phyloP scores from a whole-genome alignment of 306 rosid species.

The Vigna unguiculata region DNA sequence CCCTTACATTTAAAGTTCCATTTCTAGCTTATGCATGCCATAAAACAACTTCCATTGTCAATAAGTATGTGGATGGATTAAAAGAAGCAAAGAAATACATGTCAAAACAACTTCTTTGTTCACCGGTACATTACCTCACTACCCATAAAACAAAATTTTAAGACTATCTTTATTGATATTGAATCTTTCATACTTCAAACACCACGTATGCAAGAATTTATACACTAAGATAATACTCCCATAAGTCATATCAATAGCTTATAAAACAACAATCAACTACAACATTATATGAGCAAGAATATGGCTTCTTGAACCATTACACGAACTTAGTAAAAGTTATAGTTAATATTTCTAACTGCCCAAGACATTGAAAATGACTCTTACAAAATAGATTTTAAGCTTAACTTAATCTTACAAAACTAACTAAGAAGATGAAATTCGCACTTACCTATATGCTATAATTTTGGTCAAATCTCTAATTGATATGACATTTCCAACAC shows the following conservation, averaged over 20 bases:
- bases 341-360: neutral
- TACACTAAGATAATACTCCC: neutral
- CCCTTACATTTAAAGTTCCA: slow-evolving; percentile 62
- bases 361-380: neutral
- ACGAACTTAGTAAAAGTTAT: neutral
- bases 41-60: slow-evolving; percentile 39
- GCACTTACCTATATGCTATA: no score
- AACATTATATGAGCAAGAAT: slow-evolving; percentile 1
- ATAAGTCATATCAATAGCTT: neutral
- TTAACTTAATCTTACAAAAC: no score
- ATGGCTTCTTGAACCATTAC: neutral
- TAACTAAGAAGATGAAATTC: no score
- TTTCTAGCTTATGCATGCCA: slow-evolving; percentile 68
- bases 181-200: neutral
- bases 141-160: neutral
- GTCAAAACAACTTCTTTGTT: neutral
- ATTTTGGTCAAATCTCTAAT: no score
- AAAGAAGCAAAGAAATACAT: slow-evolving; percentile 5
- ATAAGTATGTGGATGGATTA: neutral
- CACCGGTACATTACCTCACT: neutral
- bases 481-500: no score
- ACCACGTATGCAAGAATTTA: neutral
- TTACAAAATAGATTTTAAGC: no score
- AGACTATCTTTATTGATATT: neutral
- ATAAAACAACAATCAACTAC: neutral